Base-by-base conservation (phyloP, 2,329 filamentous ascomycete genomes). In the Colletotrichum sidae region DNA sequence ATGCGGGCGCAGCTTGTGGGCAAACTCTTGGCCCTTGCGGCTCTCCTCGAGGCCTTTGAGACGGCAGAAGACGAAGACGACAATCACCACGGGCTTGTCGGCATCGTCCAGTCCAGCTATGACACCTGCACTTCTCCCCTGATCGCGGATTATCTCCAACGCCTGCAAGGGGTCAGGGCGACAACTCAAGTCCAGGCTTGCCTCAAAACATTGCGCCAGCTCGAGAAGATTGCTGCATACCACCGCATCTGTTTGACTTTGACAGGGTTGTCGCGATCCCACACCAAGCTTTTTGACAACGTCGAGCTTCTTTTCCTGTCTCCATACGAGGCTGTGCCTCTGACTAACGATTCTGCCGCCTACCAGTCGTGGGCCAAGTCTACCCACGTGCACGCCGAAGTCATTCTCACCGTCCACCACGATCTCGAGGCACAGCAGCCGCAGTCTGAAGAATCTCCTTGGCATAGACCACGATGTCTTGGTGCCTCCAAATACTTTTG, bases 401-500 rank as follows among this genome's bases (percentile, higher is more conserved):
- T 68, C 46, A 68, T 60, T 11, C 50, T 68, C 8, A 38, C 52
- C 7, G 56, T 68, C 17, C 65, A 67, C 49, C 67, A 68, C 41
- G 67, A 68, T 12, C 15, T 67, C 44, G 54, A 55, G 17, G 13
- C 49, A 34, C 49, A 55, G 38, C 39, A 17, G 7, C 46, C 52
- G n/a, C 55, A 47, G 7, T 37, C 58, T 9, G 42, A 15, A 12
- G n/a, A 42, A 12, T 2, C 6, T 25, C 2, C 42, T 44, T 66
- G 63, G 63, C 47, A 63, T 15, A 42, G 33, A 33, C 63, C 63
- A 13, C 57, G 67, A 44, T 68, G 67, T 47, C 45, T 68, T 8
- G 67, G 67, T 15, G 67, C 67, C 8, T 68, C 67, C 17, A 68
- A 68, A 37, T 68, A 65, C 25, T 67, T 68, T 54, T 68, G 67